Conservation (phyloP, 768 basidiomycete genomes). For the Leccinellum albellum region DNA sequence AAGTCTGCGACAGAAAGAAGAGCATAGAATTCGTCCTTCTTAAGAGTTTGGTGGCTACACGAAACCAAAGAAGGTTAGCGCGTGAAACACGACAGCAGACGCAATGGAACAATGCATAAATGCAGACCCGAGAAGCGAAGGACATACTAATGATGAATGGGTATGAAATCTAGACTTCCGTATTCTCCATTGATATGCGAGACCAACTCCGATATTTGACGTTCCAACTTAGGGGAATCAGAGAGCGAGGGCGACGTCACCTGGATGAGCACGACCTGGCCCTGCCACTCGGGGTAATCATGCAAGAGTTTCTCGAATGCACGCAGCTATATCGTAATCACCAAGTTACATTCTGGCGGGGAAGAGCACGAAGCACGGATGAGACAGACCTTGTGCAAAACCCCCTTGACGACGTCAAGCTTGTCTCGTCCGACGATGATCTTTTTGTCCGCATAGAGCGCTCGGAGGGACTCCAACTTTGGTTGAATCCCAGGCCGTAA, state of each 20-base stretch:
- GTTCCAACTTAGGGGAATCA: slow-evolving; percentile 90
- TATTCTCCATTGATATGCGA: slow-evolving; percentile 95
- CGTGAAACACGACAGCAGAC: background rate
- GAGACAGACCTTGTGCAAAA: slow-evolving; percentile 78
- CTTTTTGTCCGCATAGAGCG: slow-evolving; percentile 93
- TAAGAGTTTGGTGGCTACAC: slow-evolving; percentile 88
- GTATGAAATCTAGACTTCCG: slow-evolving; percentile 91
- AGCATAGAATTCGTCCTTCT: slow-evolving; percentile 97
- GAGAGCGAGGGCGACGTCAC: slow-evolving; percentile 92
- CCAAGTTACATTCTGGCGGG: background rate
- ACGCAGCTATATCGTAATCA: slow-evolving; percentile 54
- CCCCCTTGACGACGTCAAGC: slow-evolving; percentile 97
- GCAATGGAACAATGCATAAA: background rate
- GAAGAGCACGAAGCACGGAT: background rate
- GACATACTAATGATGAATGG: slow-evolving; percentile 95
- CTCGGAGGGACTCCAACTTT: slow-evolving; percentile 80
- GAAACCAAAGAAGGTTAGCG: background rate
- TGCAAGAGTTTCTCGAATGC: slow-evolving; percentile 93
- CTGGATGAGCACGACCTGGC: slow-evolving; percentile 74
- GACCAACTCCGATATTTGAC: slow-evolving; percentile 90
- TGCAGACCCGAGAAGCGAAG: background rate
- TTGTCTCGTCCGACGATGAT: slow-evolving; percentile 98
- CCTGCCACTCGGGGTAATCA: slow-evolving; percentile 94
- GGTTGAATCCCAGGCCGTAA: slow-evolving; percentile 80
- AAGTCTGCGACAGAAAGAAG: slow-evolving; percentile 90